phyloP scores from a whole-genome alignment of 106 monocot species.

The Dactylorhiza incarnata region DNA sequence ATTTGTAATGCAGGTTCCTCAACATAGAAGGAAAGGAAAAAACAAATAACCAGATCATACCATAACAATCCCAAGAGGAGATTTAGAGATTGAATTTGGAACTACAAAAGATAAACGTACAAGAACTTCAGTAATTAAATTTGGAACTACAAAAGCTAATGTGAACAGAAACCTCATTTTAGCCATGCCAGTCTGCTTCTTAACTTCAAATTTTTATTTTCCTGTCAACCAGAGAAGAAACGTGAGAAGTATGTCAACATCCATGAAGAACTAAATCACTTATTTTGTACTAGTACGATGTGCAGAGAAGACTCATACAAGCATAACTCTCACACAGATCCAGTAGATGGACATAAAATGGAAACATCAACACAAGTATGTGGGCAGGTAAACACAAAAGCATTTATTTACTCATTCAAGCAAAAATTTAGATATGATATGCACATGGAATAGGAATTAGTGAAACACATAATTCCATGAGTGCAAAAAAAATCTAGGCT shows the following conservation, averaged over 20 bases:
- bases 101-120: no score
- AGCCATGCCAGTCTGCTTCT: conserved; percentile 9
- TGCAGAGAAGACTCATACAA: neutral
- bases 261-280: neutral
- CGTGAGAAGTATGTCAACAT: neutral
- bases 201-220: conserved; percentile 12
- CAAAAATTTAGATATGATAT: no score
- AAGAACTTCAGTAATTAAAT: neutral
- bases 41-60: neutral
- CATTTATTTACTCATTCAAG: no score
- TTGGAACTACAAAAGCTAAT: neutral
- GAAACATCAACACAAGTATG: no score
- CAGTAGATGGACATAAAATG: no score
- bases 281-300: neutral
- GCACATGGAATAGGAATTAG: no score
- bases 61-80: neutral
- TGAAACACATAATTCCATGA: no score
- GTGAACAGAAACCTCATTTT: conserved; percentile 5
- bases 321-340: no score
- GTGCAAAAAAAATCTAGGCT: no score
- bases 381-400: no score
- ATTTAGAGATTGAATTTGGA: neutral
- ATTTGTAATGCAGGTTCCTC: neutral
- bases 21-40: neutral
- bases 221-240: neutral